A percentile compares a stretch with the other conserved stretches of the same genome.
phyloP scores from a whole-genome alignment of 192 early-diverging fungal genomes.

The Oehlia diaphana region DNA sequence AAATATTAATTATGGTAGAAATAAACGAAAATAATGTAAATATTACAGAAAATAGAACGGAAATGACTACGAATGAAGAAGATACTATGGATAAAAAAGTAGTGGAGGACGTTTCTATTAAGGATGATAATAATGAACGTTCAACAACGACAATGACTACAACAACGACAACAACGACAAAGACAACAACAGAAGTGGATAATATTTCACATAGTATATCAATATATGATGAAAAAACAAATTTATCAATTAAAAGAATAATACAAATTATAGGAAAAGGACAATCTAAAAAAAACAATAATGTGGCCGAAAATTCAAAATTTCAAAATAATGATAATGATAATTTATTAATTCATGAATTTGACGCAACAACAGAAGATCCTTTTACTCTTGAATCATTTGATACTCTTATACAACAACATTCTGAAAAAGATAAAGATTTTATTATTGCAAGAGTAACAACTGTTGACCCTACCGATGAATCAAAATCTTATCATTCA shows the following conservation, averaged over 20 bases:
- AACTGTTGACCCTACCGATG: slow-evolving; percentile 63
- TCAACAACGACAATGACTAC: no score
- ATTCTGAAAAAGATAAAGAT: slow-evolving; percentile 59
- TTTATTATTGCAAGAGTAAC: slow-evolving; percentile 70
- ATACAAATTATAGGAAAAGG: background rate
- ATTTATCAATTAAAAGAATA: background rate
- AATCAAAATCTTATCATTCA: slow-evolving; percentile 57
- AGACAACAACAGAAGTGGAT: no score
- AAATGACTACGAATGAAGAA: no score
- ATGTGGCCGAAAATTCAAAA: background rate
- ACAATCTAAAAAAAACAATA: background rate
- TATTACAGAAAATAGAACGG: no score
- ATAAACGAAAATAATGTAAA: no score
- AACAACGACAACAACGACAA: no score
- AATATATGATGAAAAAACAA: background rate
- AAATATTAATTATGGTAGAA: no score
- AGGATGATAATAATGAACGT: no score
- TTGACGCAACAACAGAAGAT: slow-evolving; percentile 67
- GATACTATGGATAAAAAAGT: no score
- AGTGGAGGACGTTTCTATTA: no score
- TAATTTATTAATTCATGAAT: slow-evolving; percentile 45
- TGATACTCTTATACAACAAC: slow-evolving; percentile 54
- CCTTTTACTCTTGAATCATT: slow-evolving; percentile 74
- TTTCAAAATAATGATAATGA: background rate
- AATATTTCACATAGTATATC: background rate